Evolutionary conservation across 2,329 filamentous ascomycete species (phyloP), one percentile per base, ranked within the genome.

Genomic region (Sphaerulina musiva): DNA sequence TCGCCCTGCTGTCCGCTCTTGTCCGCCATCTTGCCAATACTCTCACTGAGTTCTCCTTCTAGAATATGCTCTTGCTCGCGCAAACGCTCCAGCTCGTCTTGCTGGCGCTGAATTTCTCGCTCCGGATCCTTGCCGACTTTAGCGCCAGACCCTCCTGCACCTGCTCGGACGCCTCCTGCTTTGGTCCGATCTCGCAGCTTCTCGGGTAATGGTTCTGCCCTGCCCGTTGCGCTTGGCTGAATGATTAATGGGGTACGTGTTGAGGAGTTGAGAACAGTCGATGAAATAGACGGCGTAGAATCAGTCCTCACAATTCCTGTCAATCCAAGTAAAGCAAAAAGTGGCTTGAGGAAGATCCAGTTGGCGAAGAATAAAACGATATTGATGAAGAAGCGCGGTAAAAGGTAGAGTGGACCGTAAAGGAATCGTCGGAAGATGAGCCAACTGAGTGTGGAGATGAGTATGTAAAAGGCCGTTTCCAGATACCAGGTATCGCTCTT

Each of bases 401-500:
- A 75, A 81, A 87, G 92, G 23, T 96, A 72, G 20, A 97, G 76
- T 1, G 93, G 93, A 0, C 93, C 92, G 74, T 95, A 98, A 6
- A 98, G 68, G 40, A 92, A 76, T 43, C 93, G 78, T 29, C 93
- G 78, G 66, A 95, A 96, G 6, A 95, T 68, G 6, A 98, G 78
- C 93, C 93, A 98, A 31, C 76, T 78, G 41, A 91, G 83, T 1
- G 90, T 96, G 5, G 74, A 80, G 20, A 86, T 66, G 12, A 97
- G 79, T 63, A 96, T 78, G 68, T 91, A 95, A 61, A 97, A 84
- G 2, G 91, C 83, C 38, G 88, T 95, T 72, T 93, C 87, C 34
- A 98, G 80, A 69, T 98, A 98, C 93, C 93, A 98, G 2, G 91
- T 96, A 69, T 98, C 93, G 61, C 86, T 93, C 78, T 98, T 98